phyloP scores from a whole-genome alignment of 768 basidiomycete species.

The Pholiota molesta region DNA sequence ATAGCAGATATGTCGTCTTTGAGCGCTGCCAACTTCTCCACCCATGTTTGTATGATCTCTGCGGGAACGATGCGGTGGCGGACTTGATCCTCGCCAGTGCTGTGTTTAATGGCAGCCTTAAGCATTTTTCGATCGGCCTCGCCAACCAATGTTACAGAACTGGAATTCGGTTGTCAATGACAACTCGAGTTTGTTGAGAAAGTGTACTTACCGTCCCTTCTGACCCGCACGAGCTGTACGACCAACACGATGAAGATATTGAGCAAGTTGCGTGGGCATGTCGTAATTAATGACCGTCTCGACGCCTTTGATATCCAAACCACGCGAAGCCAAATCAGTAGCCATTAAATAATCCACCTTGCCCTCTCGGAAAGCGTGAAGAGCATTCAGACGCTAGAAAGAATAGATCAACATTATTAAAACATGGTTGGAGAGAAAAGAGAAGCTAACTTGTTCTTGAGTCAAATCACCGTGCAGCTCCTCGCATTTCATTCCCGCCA shows the following conservation, averaged over 20 bases:
- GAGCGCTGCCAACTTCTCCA: slow-evolving; percentile 65
- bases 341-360: slow-evolving; percentile 92
- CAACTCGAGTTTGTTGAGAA: neutral
- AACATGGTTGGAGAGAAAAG: neutral
- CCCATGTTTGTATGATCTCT: slow-evolving; percentile 74
- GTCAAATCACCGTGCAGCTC: slow-evolving; percentile 95
- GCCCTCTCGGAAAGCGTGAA: slow-evolving; percentile 88
- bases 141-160: slow-evolving; percentile 93
- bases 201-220: slow-evolving; percentile 75
- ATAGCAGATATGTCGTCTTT: slow-evolving; percentile 81
- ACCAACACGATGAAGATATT: slow-evolving; percentile 97
- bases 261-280: slow-evolving; percentile 91
- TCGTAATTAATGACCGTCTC: slow-evolving; percentile 99
- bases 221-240: slow-evolving; percentile 95
- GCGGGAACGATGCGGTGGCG: slow-evolving; percentile 86
- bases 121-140: slow-evolving; percentile 96
- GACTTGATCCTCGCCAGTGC: slow-evolving; percentile 75
- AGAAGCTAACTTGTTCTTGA: slow-evolving; percentile 81
- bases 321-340: slow-evolving; percentile 93
- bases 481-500: slow-evolving; percentile 86
- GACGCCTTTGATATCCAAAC: slow-evolving; percentile 96
- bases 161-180: slow-evolving; percentile 29
- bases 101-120: slow-evolving; percentile 92
- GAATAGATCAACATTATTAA: slow-evolving; percentile 6
- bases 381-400: slow-evolving; percentile 76